Percentiles rank a stretch among this genome's conserved stretches.
Evolutionary conservation across 331 rosid genomes (phyloP).

Genomic region (Stylosanthes scabra): DNA sequence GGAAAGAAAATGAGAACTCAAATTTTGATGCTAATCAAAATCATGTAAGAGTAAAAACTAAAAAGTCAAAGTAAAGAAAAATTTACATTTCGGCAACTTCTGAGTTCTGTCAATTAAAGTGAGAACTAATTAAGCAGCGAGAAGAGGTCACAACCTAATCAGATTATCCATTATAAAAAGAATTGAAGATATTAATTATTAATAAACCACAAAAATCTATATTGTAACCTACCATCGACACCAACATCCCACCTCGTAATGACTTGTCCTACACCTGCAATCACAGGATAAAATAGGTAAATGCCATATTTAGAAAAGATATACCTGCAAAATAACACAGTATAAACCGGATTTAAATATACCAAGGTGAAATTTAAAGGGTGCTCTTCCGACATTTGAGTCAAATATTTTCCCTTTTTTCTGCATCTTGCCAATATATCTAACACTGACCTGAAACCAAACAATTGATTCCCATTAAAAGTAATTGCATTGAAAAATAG

Average conservation of each 20-base stretch:
- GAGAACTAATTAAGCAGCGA: background rate
- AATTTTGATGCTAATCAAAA: no score
- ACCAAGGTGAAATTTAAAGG: constrained; percentile 93
- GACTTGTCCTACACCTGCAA: constrained; percentile 91
- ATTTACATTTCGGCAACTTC: background rate
- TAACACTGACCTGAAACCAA: constrained; percentile 82
- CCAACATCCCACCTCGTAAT: constrained; percentile 97
- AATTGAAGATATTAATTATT: constrained; percentile 13
- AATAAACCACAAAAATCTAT: constrained; percentile 10
- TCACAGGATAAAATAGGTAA: constrained; percentile 33
- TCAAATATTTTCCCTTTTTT: constrained; percentile 84
- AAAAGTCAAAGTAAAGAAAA: background rate
- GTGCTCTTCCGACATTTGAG: constrained; percentile 74
- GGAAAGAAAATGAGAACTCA: no score
- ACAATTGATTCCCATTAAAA: constrained; percentile 23
- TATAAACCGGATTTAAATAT: constrained; percentile 1
- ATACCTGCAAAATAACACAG: background rate
- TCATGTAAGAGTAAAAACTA: no score
- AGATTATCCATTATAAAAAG: no score
- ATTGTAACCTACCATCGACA: constrained; percentile 60
- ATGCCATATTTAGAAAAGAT: constrained; percentile 11
- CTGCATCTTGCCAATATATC: constrained; percentile 84
- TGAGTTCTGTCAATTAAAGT: background rate
- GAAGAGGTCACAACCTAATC: no score
- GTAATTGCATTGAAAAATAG: constrained; percentile 4